phyloP scores from a whole-genome alignment of 768 basidiomycete genomes.

The Rickenella mellea region DNA sequence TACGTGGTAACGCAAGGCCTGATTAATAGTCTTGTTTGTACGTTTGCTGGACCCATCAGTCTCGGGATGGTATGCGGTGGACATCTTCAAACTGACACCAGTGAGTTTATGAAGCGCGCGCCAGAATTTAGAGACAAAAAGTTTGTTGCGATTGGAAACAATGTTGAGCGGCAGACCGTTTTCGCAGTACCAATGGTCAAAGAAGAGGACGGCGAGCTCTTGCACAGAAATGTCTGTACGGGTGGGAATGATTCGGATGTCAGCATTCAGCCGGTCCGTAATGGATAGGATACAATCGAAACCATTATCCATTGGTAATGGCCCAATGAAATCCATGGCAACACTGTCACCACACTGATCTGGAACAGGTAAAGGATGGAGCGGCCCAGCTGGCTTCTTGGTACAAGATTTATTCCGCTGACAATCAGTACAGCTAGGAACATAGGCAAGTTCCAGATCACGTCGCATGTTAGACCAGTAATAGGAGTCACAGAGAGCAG shows the following conservation, averaged over 20 bases:
- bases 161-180: constrained; percentile 20
- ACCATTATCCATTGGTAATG: constrained; percentile 16
- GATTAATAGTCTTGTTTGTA: constrained; percentile 17
- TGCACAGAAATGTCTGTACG: constrained; percentile 7
- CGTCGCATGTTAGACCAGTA: constrained; percentile 21
- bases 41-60: constrained; percentile 26
- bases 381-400: constrained; percentile 12
- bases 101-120: constrained; percentile 13
- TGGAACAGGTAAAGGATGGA: constrained; percentile 12
- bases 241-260: constrained; percentile 7
- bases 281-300: constrained; percentile 18
- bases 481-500: not conserved
- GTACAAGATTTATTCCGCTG: constrained; percentile 24
- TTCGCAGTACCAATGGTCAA: constrained; percentile 20
- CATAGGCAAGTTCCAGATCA: constrained; percentile 20
- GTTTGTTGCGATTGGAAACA: constrained; percentile 21
- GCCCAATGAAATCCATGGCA: constrained; percentile 22
- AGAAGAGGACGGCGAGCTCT: constrained; percentile 14
- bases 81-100: constrained; percentile 21
- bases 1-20: constrained; percentile 14
- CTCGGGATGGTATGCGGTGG: constrained; percentile 26
- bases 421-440: constrained; percentile 11
- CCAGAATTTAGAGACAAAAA: constrained; percentile 29
- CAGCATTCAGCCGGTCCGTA: constrained; percentile 12
- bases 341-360: constrained; percentile 13